A percentile compares a stretch with the other conserved stretches of the same genome.
phyloP scores from a whole-genome alignment of 2,329 filamentous ascomycete species.

The Fusarium avenaceum region DNA sequence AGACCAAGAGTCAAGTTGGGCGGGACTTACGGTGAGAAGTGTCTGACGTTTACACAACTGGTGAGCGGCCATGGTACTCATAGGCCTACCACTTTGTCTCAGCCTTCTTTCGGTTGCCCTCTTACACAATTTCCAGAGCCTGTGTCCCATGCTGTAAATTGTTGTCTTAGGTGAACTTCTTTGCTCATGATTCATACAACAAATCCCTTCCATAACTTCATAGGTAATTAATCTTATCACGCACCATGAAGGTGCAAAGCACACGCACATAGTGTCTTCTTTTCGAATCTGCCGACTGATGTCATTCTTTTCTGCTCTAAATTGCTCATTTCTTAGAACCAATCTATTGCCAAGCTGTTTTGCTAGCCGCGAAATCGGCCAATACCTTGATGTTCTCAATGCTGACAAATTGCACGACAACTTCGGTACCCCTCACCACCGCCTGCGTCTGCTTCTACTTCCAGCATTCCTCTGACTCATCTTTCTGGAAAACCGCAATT shows the following conservation, averaged over 20 bases:
- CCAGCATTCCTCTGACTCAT: not conserved
- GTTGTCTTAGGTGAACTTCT: too few relatives aligned
- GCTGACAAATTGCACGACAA: not conserved
- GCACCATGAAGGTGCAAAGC: not conserved
- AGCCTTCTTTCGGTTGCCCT: too few relatives aligned
- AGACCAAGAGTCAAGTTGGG: too few relatives aligned
- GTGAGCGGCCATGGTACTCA: too few relatives aligned
- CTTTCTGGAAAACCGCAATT: not conserved
- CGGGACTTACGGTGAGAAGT: too few relatives aligned
- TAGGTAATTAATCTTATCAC: too few relatives aligned
- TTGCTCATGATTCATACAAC: too few relatives aligned
- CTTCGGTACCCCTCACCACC: not conserved
- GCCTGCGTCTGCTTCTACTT: not conserved
- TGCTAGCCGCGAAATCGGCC: not conserved
- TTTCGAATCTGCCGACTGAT: not conserved
- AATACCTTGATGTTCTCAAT: not conserved
- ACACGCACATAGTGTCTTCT: not conserved
- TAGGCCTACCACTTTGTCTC: too few relatives aligned
- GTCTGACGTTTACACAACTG: too few relatives aligned
- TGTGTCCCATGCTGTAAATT: too few relatives aligned
- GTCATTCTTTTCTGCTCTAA: not conserved
- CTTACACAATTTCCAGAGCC: too few relatives aligned
- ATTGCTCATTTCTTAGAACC: not conserved
- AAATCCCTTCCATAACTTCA: not conserved
- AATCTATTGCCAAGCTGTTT: not conserved